These are phyloP conservation scores for Blastobotrys aristatus DNA, from an alignment of 1,139 yeast species.

Conservation along the genomic window DNA sequence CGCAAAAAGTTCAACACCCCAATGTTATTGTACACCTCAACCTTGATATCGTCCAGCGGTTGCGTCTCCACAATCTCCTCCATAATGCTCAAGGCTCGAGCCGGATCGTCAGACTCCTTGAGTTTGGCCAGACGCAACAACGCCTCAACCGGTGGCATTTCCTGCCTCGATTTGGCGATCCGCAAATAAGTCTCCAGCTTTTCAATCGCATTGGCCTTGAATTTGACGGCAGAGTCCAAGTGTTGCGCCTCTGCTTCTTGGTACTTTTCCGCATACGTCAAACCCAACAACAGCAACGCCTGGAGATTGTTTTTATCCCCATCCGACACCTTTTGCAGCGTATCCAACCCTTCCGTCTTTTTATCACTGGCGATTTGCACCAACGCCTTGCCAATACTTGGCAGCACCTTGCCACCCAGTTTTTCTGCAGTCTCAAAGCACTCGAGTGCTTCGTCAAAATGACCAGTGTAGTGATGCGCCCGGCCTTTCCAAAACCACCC, in stretches of 20 bases:
- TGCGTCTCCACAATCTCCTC: slow-evolving; percentile 49
- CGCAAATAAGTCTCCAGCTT: slow-evolving; percentile 68
- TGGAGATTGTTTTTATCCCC: slow-evolving; percentile 68
- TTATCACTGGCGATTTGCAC: slow-evolving; percentile 64
- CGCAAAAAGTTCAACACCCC: slow-evolving; percentile 78
- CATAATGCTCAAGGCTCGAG: slow-evolving; percentile 50
- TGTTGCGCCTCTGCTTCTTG: slow-evolving; percentile 7
- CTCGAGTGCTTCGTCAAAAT: slow-evolving; percentile 64
- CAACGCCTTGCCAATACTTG: slow-evolving; percentile 82
- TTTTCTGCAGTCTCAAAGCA: slow-evolving; percentile 48
- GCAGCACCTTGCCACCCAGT: slow-evolving; percentile 46
- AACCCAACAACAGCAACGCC: slow-evolving; percentile 36
- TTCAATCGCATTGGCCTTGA: slow-evolving; percentile 43
- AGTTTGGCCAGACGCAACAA: slow-evolving; percentile 61
- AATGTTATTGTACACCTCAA: slow-evolving; percentile 72
- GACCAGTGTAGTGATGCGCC: slow-evolving; percentile 54
- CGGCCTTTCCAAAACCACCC: slow-evolving; percentile 86
- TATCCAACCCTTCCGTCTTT: slow-evolving; percentile 75
- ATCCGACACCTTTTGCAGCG: slow-evolving; percentile 71
- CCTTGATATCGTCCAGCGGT: slow-evolving; percentile 47
- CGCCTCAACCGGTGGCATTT: slow-evolving; percentile 65
- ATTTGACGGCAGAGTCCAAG: slow-evolving; percentile 20
- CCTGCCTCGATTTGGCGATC: slow-evolving; percentile 52
- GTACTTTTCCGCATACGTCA: slow-evolving; percentile 24
- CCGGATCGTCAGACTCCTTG: slow-evolving; percentile 51